A percentile compares a stretch with the other conserved stretches of the same genome.
Conservation (phyloP, 2,329 filamentous ascomycete species). For the Talaromyces islandicus region DNA sequence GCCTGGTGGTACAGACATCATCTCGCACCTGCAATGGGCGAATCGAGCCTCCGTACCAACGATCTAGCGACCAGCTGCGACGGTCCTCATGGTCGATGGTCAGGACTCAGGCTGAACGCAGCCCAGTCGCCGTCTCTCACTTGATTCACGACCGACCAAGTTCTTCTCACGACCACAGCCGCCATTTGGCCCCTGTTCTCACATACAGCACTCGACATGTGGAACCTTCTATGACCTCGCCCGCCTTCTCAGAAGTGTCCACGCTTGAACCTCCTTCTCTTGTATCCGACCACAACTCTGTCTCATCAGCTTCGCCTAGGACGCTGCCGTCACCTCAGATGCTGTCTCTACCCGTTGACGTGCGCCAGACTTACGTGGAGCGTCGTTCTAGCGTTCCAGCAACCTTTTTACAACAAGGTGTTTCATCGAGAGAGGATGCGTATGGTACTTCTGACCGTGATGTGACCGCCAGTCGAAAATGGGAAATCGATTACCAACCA, state of each 20-base stretch:
- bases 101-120: constrained; percentile 10
- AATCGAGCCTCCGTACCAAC: constrained; percentile 33
- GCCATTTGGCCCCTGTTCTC: constrained; percentile 29
- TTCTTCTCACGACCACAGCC: not conserved
- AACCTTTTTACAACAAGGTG: constrained; percentile 10
- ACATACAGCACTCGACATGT: constrained; percentile 33
- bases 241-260: constrained; percentile 58
- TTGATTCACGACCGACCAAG: constrained; percentile 7
- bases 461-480: constrained; percentile 20
- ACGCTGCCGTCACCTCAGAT: constrained; percentile 37
- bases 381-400: constrained; percentile 26
- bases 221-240: constrained; percentile 59
- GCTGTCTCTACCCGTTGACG: constrained; percentile 35
- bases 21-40: constrained; percentile 31
- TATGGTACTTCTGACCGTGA: constrained; percentile 21
- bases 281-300: constrained; percentile 62
- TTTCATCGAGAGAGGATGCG: constrained; percentile 14
- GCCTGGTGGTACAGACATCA: constrained; percentile 31
- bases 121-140: constrained; percentile 7
- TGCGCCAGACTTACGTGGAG: constrained; percentile 35
- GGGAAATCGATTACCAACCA: constrained; percentile 19
- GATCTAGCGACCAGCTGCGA: constrained; percentile 13
- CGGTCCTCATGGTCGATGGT: constrained; percentile 18
- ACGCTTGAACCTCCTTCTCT: constrained; percentile 61
- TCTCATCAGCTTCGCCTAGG: constrained; percentile 55